phyloP scores from a whole-genome alignment of 495 filamentous ascomycete species.

The Chaetomium cochliodes region DNA sequence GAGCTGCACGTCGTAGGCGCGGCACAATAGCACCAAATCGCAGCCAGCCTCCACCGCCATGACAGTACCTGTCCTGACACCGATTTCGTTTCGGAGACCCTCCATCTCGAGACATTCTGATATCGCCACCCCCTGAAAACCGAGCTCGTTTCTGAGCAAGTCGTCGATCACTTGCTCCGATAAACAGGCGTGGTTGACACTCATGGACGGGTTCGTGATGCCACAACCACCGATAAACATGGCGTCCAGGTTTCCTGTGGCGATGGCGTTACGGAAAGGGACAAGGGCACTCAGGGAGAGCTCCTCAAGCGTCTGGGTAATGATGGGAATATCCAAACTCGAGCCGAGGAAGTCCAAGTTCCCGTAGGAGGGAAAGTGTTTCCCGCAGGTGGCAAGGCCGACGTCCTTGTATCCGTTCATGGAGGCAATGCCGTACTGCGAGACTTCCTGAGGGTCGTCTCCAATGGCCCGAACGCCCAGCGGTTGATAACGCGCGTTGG shows the following conservation, averaged over 20 bases:
- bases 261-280: conserved; percentile 82
- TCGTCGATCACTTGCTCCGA: conserved; percentile 89
- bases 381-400: conserved; percentile 79
- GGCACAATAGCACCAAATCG: conserved; percentile 79
- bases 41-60: conserved; percentile 94
- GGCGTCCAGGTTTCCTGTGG: conserved; percentile 71
- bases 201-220: conserved; percentile 80
- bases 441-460: conserved; percentile 88
- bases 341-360: conserved; percentile 90
- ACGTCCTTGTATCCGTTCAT: conserved; percentile 89
- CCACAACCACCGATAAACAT: conserved; percentile 93
- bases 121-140: conserved; percentile 86
- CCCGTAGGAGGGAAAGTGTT: conserved; percentile 90
- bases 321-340: conserved; percentile 81
- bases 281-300: conserved; percentile 79
- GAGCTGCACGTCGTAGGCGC: conserved; percentile 79
- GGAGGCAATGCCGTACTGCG: conserved; percentile 78
- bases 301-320: conserved; percentile 86
- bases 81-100: conserved; percentile 83
- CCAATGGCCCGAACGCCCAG: conserved; percentile 78
- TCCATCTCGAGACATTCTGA: conserved; percentile 97
- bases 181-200: conserved; percentile 88
- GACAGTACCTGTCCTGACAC: conserved; percentile 85
- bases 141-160: conserved; percentile 73
- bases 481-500: conserved; percentile 82